Conservation (phyloP, 345 rosid genomes). For the Eucalyptus shirleyi region DNA sequence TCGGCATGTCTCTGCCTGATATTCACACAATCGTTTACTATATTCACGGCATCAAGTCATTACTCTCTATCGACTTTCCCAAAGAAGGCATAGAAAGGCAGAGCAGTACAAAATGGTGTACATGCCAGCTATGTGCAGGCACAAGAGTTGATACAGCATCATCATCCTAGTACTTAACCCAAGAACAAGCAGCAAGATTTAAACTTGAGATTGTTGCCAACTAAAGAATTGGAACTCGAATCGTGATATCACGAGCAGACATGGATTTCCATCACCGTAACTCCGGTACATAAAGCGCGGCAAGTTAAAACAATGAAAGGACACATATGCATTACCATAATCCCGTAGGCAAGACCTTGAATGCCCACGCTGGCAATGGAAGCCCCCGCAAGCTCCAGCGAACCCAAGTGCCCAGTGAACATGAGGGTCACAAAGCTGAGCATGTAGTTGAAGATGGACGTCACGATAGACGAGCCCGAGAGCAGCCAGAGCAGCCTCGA, state of each 20-base stretch:
- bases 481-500: slow-evolving; percentile 70
- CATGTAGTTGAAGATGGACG: slow-evolving; percentile 69
- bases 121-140: neutral
- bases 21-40: neutral
- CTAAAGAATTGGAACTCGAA: neutral
- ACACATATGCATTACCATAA: slow-evolving; percentile 38
- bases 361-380: slow-evolving; percentile 81
- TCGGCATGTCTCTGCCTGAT: neutral
- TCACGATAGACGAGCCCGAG: slow-evolving; percentile 62
- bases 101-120: neutral
- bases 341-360: slow-evolving; percentile 93
- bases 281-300: neutral
- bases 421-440: slow-evolving; percentile 70
- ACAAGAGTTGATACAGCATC: neutral
- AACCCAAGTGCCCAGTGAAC: slow-evolving; percentile 73
- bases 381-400: slow-evolving; percentile 80
- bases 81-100: neutral
- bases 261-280: neutral
- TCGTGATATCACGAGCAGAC: neutral
- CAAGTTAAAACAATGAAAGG: neutral
- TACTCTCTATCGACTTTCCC: neutral
- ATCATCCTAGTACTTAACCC: neutral
- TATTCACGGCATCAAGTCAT: neutral
- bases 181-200: neutral
- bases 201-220: neutral